Evolutionary conservation across 257 asterid genomes (phyloP).

Genomic region (Primulina huaijiensis): DNA sequence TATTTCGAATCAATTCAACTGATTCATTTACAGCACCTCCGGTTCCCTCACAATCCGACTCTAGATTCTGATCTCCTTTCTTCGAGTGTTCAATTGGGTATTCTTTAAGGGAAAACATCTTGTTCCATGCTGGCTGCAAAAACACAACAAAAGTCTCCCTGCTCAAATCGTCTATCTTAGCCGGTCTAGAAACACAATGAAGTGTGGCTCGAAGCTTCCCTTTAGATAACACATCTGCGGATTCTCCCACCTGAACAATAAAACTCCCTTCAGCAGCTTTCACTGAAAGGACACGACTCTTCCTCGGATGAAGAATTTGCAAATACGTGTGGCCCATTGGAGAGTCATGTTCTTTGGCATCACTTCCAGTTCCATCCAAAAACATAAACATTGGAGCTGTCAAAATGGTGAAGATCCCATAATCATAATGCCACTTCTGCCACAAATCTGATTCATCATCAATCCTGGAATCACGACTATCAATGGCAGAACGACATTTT

Average conservation of each 20-base stretch:
- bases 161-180: constrained; percentile 33
- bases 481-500: constrained; percentile 21
- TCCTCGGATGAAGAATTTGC: constrained; percentile 40
- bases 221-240: constrained; percentile 45
- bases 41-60: background rate
- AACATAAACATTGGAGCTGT: constrained; percentile 42
- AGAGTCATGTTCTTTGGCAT: constrained; percentile 26
- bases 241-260: constrained; percentile 54
- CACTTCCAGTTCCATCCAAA: constrained; percentile 4
- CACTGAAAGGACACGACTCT: constrained; percentile 26
- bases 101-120: constrained; percentile 36
- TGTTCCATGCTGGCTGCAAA: constrained; percentile 54
- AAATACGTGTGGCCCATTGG: constrained; percentile 39
- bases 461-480: background rate
- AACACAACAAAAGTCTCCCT: constrained; percentile 51
- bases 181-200: constrained; percentile 44
- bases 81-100: constrained; percentile 33
- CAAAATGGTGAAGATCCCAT: constrained; percentile 46
- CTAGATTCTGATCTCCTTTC: constrained; percentile 13
- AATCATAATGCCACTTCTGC: constrained; percentile 63
- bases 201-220: constrained; percentile 52
- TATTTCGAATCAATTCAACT: constrained; percentile 23
- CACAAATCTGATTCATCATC: constrained; percentile 29
- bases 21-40: background rate
- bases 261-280: constrained; percentile 40